Evolutionary conservation across 495 filamentous ascomycete species (phyloP).

Genomic region (Cercophora sp.): DNA sequence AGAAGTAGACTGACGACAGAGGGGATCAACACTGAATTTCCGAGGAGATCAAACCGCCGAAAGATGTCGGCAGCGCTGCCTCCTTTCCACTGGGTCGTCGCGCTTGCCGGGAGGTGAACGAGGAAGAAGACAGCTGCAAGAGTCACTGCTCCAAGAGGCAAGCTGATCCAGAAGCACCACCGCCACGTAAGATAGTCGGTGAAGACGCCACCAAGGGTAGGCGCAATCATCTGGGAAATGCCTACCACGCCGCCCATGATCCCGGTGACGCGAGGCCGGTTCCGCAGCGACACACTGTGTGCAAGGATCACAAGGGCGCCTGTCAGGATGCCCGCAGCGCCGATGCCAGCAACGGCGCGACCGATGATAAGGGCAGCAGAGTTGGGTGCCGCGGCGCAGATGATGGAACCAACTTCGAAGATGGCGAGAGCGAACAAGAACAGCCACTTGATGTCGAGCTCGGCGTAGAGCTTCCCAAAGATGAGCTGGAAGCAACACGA

Average conservation of each 20-base stretch:
- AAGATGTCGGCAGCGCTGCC: background rate
- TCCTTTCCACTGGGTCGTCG: slow-evolving; percentile 8
- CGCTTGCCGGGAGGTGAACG: background rate
- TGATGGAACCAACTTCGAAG: background rate
- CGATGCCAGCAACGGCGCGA: slow-evolving; percentile 42
- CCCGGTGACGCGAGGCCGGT: slow-evolving; percentile 5
- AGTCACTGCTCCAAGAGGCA: slow-evolving; percentile 45
- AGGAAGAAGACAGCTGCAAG: slow-evolving; percentile 7
- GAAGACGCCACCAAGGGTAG: slow-evolving; percentile 22
- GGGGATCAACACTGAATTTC: slow-evolving; percentile 40
- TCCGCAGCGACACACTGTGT: background rate
- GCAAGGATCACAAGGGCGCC: slow-evolving; percentile 15
- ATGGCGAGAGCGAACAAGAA: background rate
- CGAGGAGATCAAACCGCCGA: slow-evolving; percentile 19
- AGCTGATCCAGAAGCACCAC: slow-evolving; percentile 63
- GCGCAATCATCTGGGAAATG: slow-evolving; percentile 37
- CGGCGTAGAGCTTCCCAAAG: slow-evolving; percentile 2
- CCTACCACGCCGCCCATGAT: slow-evolving; percentile 21
- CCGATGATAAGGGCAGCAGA: slow-evolving; percentile 41
- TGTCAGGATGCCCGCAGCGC: slow-evolving; percentile 19
- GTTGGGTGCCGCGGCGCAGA: slow-evolving; percentile 42
- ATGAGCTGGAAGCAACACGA: slow-evolving; percentile 2
- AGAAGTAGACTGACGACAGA: slow-evolving; percentile 64
- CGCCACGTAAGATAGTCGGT: slow-evolving; percentile 49
- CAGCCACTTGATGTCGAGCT: slow-evolving; percentile 2